phyloP scores from a whole-genome alignment of 208 protist genomes.

The Naegleria gruberi region DNA sequence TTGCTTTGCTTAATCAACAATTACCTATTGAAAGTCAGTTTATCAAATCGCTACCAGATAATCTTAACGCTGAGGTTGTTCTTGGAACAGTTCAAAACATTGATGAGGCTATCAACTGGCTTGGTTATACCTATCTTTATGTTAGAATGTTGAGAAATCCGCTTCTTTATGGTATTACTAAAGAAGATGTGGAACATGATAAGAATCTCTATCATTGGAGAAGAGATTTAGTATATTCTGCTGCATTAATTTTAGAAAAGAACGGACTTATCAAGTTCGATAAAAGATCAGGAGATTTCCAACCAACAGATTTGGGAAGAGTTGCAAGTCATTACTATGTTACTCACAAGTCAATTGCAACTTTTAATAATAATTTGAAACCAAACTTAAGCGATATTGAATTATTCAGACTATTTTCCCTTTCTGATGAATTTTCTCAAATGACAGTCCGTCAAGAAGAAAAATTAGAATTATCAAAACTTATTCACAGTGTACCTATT shows the following conservation, averaged over 20 bases:
- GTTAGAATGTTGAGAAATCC: conserved; percentile 93
- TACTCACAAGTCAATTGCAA: conserved; percentile 79
- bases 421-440: conserved; percentile 94
- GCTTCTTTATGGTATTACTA: conserved; percentile 83
- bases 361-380: conserved; percentile 87
- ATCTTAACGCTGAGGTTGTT: conserved; percentile 97
- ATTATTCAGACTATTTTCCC: conserved; percentile 88
- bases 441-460: conserved; percentile 95
- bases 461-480: conserved; percentile 87
- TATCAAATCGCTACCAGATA: conserved; percentile 83
- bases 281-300: conserved; percentile 63
- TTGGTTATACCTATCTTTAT: conserved; percentile 95
- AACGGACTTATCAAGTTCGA: conserved; percentile 87
- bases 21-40: conserved; percentile 98
- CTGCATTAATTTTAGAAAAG: conserved; percentile 75
- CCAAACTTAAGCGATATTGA: conserved; percentile 92
- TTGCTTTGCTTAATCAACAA: conserved; percentile 95
- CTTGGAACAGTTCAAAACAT: conserved; percentile 85
- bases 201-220: conserved; percentile 68
- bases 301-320: conserved; percentile 88
- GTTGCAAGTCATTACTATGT: conserved; percentile 98
- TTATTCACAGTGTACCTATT: conserved; percentile 92
- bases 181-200: conserved; percentile 79
- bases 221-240: conserved; percentile 88
- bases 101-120: conserved; percentile 90